These are phyloP conservation scores for Citrullus mucosospermus DNA, from an alignment of 306 rosid genomes.

Conservation along the genomic window DNA sequence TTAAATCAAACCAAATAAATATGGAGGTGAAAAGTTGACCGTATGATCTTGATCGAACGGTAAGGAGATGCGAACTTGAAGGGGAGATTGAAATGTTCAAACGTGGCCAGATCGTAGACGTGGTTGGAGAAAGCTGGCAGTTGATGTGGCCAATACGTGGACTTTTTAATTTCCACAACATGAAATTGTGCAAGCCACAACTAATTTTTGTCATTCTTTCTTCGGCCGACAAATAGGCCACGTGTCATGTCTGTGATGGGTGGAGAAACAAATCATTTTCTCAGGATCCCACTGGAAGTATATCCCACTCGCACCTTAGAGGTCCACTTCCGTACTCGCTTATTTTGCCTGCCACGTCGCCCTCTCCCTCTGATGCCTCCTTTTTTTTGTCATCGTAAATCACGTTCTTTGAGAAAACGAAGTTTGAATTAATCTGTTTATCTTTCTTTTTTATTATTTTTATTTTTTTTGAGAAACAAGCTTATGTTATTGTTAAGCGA, in stretches of 20 bases:
- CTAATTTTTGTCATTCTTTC: slow-evolving; percentile 4
- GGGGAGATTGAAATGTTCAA: neutral
- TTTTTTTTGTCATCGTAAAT: neutral
- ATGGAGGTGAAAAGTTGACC: neutral
- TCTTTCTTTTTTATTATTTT: neutral
- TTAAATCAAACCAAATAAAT: neutral
- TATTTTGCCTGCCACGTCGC: neutral
- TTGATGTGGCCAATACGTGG: slow-evolving; percentile 9
- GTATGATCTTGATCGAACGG: neutral
- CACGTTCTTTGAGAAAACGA: neutral
- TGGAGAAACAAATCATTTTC: neutral
- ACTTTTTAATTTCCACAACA: neutral
- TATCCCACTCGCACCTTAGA: neutral
- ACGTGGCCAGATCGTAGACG: slow-evolving; percentile 10
- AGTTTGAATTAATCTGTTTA: neutral
- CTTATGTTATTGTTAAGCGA: neutral
- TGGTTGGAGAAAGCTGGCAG: slow-evolving; percentile 9
- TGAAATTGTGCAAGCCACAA: slow-evolving; percentile 5
- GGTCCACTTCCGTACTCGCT: neutral
- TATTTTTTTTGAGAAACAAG: neutral
- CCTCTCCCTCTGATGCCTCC: neutral
- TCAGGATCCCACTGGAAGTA: neutral
- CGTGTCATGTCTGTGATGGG: slow-evolving; percentile 3
- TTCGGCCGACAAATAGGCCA: slow-evolving; percentile 5
- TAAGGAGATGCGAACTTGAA: neutral